Evolutionary conservation across 345 rosid genomes (phyloP), one percentile per base, ranked within the genome.

Genomic region (Trapa incisa): DNA sequence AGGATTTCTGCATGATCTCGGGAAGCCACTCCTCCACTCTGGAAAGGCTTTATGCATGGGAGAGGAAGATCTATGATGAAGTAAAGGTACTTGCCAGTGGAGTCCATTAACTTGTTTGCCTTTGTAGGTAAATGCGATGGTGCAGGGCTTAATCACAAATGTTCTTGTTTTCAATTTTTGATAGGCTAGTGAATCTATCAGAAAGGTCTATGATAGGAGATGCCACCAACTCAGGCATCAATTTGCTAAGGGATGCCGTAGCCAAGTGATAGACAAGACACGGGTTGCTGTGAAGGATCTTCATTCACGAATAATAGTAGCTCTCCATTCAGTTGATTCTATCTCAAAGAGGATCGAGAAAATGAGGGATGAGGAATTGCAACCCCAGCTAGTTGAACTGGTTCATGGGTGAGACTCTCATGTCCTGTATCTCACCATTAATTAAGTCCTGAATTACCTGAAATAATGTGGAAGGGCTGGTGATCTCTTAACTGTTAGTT

Each of bases 31-130:
- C 92, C 22, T 90, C 96, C 65, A 81, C 98, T 8, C 83, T 90
- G 65, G 98, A 93, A 65, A 80, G 97, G 29, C 77, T 93, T 33
- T 93, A 80, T 71, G 94, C 97, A 16, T 93, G 98, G 97, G 98
- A 93, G 77, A 85, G 91, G 80, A 93, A 93, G 80, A 90, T 93
- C 47, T 80, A 78, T 66, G 97, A 93, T 77, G 98, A 93, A 90
- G 94, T 93, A 47, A 90, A 90, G 97, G 98, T 90, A 87, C 65
- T 29, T 15, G 14, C 42, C 10, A 6, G 35, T 64, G 9, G 1
- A 39, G 11, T 37, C 32, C 47, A 5, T 17, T 9, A 12, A 16
- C 41, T 36, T 39, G 47, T 63, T 0, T 63, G 38, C 16, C 5
- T 6, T 39, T 2, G 6, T 14, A 38, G 5, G 16, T 4, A 11